Evolutionary conservation across 2,329 filamentous ascomycete genomes (phyloP).

Genomic region (Plectosphaerella plurivora): DNA sequence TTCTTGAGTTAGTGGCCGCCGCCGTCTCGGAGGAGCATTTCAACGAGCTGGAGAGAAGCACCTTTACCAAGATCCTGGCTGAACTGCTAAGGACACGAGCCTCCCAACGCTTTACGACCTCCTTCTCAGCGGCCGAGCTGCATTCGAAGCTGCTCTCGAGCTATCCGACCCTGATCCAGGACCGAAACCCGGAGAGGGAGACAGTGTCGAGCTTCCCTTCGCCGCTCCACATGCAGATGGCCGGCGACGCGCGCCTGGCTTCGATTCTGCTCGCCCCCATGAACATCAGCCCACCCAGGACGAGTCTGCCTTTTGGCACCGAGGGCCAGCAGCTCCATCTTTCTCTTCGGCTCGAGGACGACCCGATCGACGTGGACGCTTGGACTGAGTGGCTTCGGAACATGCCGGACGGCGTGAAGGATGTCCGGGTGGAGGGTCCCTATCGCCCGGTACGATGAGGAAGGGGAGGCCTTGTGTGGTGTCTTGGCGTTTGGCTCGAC

Average conservation of each 20-base stretch:
- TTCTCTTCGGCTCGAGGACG: slow-evolving; percentile 46
- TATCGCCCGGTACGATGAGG: slow-evolving; percentile 31
- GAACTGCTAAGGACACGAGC: slow-evolving; percentile 46
- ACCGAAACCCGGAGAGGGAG: slow-evolving; percentile 43
- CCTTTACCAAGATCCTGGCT: slow-evolving; percentile 46
- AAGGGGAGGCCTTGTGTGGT: background rate
- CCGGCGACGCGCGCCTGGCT: slow-evolving; percentile 47
- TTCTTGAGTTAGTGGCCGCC: slow-evolving; percentile 53
- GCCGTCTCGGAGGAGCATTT: slow-evolving; percentile 49
- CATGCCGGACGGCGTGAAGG: slow-evolving; percentile 52
- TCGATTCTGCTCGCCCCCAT: slow-evolving; percentile 52
- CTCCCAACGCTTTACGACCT: slow-evolving; percentile 33
- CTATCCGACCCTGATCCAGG: slow-evolving; percentile 48
- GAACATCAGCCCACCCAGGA: slow-evolving; percentile 32
- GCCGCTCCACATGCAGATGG: slow-evolving; percentile 52
- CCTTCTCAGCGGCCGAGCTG: slow-evolving; percentile 48
- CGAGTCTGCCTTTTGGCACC: slow-evolving; percentile 34
- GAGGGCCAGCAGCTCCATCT: slow-evolving; percentile 43
- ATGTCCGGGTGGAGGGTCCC: slow-evolving; percentile 51
- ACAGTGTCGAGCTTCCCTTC: slow-evolving; percentile 44
- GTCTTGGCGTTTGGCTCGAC: too few relatives aligned
- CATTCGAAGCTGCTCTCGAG: slow-evolving; percentile 48
- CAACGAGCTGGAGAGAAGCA: slow-evolving; percentile 40
- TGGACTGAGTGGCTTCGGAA: slow-evolving; percentile 56
- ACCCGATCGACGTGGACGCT: slow-evolving; percentile 44